Base-by-base conservation (phyloP, 441 rosid species). In the Eruca vesicaria region DNA sequence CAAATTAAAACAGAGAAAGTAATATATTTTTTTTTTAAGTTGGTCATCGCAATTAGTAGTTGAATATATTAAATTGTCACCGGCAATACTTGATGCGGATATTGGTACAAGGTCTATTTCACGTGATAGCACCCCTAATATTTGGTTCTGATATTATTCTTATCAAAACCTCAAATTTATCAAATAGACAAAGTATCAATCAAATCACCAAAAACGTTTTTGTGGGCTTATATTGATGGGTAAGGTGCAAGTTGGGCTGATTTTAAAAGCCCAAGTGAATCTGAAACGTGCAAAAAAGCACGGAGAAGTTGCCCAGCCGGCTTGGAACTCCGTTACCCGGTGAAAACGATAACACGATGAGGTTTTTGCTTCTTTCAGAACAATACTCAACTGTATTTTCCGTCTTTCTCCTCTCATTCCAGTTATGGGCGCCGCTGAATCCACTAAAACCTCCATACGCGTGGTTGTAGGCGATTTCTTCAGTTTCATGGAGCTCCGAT, bases 191-290 rank as follows among this genome's bases (percentile, higher is more conserved):
- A 5, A 29, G n/a, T 29, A 3, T 29, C 32, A 29, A 29, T 29
- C 7, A 29, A 5, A 29, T 29, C 7, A 29, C 32, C 32, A 29
- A 29, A 29, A 29, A 29, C 32, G 32, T 29, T 29, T 26, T 3
- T 29, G 32, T 29, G 32, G 32, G 32, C 32, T 5, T 29, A 29
- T 4, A 29, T 29, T 29, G 0, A 29, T 29, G 6, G 32, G 32
- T 29, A 29, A 28, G 4, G 32, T 29, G 6, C 1, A 29, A 16
- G 16, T 7, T 63, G 59, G 71, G 36, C 71, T 55, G 0, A 31
- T 56, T 2, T 31, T 7, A 9, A 56, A 65, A 65, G 71, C 71
- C 71, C 58, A 57, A 23, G 11, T n/a, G 6, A 57, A 58, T 20
- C 26, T 35, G 18, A 20, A 31, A 61, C 35, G 3, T 28, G 41